Conservation (phyloP, 345 rosid genomes). For the rapeseed (Brassica napus) region DNA sequence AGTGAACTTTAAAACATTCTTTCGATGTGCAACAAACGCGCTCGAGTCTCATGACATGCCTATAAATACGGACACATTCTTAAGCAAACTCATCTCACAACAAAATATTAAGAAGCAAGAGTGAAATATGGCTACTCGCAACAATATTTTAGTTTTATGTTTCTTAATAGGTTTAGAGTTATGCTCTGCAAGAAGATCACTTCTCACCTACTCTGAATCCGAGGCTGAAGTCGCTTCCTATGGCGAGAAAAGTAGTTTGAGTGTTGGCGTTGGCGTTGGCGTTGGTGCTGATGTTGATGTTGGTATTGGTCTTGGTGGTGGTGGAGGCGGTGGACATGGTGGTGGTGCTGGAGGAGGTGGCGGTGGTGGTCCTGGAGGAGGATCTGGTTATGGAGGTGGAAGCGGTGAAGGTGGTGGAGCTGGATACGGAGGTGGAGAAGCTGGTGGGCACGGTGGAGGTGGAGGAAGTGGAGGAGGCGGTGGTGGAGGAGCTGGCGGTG, state of each 20-base stretch:
- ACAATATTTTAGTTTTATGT: conserved; percentile 14
- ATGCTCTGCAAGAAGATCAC: conserved; percentile 38
- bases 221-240: conserved; percentile 26
- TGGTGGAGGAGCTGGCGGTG: conserved; percentile 37
- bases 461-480: conserved; percentile 41
- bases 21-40: conserved; percentile 26
- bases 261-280: conserved; percentile 21
- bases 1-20: conserved; percentile 17
- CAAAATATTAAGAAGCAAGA: conserved; percentile 1
- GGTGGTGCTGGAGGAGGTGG: conserved; percentile 35
- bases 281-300: conserved; percentile 4
- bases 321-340: conserved; percentile 33
- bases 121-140: conserved; percentile 31
- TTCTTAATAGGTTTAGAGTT: conserved; percentile 39
- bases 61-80: conserved; percentile 34
- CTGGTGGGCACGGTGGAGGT: conserved; percentile 34
- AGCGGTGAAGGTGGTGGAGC: conserved; percentile 41
- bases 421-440: conserved; percentile 41
- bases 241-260: conserved; percentile 33
- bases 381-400: conserved; percentile 40
- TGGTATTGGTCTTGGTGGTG: conserved; percentile 9
- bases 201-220: conserved; percentile 17
- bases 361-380: conserved; percentile 37
- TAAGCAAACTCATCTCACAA: conserved; percentile 21
- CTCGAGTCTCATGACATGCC: conserved; percentile 23